Percentiles rank a stretch among this genome's conserved stretches.
phyloP scores from a whole-genome alignment of 2,329 filamentous ascomycete species.

The Cordyceps cicadae region DNA sequence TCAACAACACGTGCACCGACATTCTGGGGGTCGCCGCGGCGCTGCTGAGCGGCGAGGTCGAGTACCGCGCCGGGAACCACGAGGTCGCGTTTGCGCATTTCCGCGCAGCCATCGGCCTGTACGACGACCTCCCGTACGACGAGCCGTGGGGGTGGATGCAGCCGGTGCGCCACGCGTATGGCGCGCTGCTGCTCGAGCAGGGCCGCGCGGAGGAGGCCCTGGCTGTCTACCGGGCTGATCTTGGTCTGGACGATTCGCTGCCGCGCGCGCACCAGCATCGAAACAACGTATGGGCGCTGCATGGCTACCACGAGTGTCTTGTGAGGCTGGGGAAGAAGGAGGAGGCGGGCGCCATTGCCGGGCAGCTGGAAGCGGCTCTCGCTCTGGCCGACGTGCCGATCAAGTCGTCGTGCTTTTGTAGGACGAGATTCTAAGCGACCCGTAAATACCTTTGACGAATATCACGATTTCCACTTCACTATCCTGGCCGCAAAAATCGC shows the following conservation, averaged over 20 bases:
- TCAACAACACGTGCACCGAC: constrained; percentile 36
- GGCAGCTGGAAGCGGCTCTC: constrained; percentile 42
- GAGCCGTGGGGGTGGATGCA: constrained; percentile 80
- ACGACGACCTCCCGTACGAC: constrained; percentile 59
- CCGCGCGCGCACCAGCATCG: constrained; percentile 59
- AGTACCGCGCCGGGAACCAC: constrained; percentile 55
- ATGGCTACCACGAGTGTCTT: constrained; percentile 65
- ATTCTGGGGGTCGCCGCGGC: constrained; percentile 55
- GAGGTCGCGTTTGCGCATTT: constrained; percentile 52
- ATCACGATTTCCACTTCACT: too few species aligned
- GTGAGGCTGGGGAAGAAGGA: constrained; percentile 35
- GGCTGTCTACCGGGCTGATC: constrained; percentile 50
- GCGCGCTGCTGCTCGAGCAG: constrained; percentile 61
- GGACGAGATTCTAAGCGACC: constrained; percentile 2
- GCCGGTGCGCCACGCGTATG: constrained; percentile 61
- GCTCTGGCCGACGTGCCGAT: constrained; percentile 55
- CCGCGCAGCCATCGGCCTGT: constrained; percentile 46
- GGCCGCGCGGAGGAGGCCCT: constrained; percentile 48
- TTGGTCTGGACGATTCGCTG: constrained; percentile 51
- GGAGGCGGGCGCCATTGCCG: constrained; percentile 28
- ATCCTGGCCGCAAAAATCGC: too few species aligned
- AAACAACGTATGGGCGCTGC: constrained; percentile 68
- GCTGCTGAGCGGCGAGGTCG: constrained; percentile 67
- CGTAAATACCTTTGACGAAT: too few species aligned
- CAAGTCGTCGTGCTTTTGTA: constrained; percentile 23